Base-by-base conservation (phyloP, 2,329 filamentous ascomycete genomes). In the Colletotrichum cuscutae region DNA sequence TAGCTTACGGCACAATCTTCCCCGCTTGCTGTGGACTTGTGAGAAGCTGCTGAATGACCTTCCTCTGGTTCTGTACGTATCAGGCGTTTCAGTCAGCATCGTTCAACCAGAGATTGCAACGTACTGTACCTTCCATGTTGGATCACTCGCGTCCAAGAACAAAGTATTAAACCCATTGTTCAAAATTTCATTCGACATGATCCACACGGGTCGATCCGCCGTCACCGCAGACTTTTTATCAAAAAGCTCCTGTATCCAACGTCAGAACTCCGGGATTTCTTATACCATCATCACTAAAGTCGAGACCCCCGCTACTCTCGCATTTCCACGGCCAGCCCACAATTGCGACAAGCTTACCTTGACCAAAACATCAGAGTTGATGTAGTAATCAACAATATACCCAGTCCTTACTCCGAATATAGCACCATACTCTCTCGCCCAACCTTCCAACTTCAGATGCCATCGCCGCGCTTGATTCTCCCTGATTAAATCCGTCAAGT, bases 201-300 rank as follows among this genome's bases (percentile, higher is more conserved):
- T 53, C 61, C 68, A 70, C 3, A 57, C 64, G 15, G 68, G 68
- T 15, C 61, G 30, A 15, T 70, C 54, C 12, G 62, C 54, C n/a
- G 68, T 60, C 5, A 66, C 61, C 24, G 68, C 62, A 8, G 68
- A 71, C 13, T 5, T 65, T n/a, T 61, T 71, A 26, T 71, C 68
- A 8, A 66, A 66, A 7, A 66, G 8, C 12, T 71, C 62, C 61
- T 71, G 26, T 15, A 3, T 3, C 1, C 37, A 26, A 26, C 26
- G 26, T 26, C 26, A 26, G 26, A 26, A 26, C 26, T 26, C 26
- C 26, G 26, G 26, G 26, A 26, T 4, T 26, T 26, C 26, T 26
- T 26, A 30, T 30, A 30, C 28, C 28, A 8, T 2, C 28, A 30
- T 30, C 28, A 30, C 28, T 30, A 8, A 8, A 30, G 8, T 8